Base-by-base conservation (phyloP, 306 rosid species). In the Glycine soja region DNA sequence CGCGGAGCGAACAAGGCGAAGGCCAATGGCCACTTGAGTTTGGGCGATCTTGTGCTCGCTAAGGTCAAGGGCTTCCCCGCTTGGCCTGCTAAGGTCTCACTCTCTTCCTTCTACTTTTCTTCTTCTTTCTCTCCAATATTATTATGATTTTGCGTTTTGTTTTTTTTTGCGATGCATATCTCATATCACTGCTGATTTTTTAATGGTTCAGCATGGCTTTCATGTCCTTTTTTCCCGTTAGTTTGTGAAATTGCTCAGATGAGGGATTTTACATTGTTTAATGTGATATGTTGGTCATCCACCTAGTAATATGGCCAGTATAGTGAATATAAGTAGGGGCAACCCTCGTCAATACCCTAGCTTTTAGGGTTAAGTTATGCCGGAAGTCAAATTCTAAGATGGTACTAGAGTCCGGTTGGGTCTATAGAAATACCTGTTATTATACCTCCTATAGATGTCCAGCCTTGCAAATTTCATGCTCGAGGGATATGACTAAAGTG, bases 1-100 rank as follows among this genome's bases (percentile, higher is more conserved):
- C 99, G 99, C 90, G 99, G 92, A 86, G 88, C 87, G 79, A 90
- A 74, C 88, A 96, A 93, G 88, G 86, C 88, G 3, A 90, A 87
- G 85, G 88, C 85, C 43, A 90, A 89, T 71, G 86, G 90, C 19
- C 89, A 92, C 86, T 75, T 96, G 88, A 86, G 91, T 62, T 83
- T 92, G 48, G 99, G 99, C 80, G 98, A 93, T 96, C 99, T 96
- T 38, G 99, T 96, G 4, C 99, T 96, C 18, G 99, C 99, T 38
- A 96, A 96, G 92, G 98, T 96, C 85, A 96, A 96, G 93, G 99
- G 99, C 58, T 92, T 89, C 86, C 99, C 98, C 6, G 84, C 90
- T 69, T 96, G 98, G 99, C 99, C 99, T 48, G 99, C 98, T 58
- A 92, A 96, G 99, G 99, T 96, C 30, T 40, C 64, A 6, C 74